A percentile compares a stretch with the other conserved stretches of the same genome.
phyloP scores from a whole-genome alignment of 805 yeast genomes.

The Spathaspora girioi region DNA sequence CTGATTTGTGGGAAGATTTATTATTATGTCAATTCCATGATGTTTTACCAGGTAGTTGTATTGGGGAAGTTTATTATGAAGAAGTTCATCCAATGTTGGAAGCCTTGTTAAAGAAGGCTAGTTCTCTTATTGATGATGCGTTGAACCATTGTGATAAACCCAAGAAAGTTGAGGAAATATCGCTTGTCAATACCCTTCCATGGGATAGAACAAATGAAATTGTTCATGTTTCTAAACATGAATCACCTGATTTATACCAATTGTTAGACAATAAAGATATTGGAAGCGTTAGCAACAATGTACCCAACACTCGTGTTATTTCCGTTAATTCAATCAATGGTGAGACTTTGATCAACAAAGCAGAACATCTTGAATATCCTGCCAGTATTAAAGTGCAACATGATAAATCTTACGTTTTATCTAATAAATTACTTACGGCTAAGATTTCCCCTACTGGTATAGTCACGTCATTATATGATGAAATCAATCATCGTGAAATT shows the following conservation, averaged over 20 bases:
- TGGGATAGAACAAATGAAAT: slow-evolving; percentile 55
- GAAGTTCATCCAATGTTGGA: slow-evolving; percentile 80
- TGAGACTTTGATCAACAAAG: slow-evolving; percentile 11
- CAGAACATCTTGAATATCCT: slow-evolving; percentile 29
- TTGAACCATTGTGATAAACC: slow-evolving; percentile 33
- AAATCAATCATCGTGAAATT: slow-evolving; percentile 54
- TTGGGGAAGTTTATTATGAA: slow-evolving; percentile 81
- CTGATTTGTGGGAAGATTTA: slow-evolving; percentile 81
- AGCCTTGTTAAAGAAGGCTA: slow-evolving; percentile 50
- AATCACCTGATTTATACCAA: slow-evolving; percentile 13
- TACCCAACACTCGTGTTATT: slow-evolving; percentile 14
- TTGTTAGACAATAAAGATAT: slow-evolving; percentile 8
- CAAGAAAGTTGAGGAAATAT: neutral
- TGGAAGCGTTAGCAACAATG: slow-evolving; percentile 9
- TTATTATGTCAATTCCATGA: slow-evolving; percentile 94
- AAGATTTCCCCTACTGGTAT: slow-evolving; percentile 49
- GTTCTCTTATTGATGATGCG: slow-evolving; percentile 50
- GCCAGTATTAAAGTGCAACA: slow-evolving; percentile 44
- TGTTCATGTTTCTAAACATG: slow-evolving; percentile 28
- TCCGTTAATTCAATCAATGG: slow-evolving; percentile 20
- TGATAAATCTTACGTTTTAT: slow-evolving; percentile 43
- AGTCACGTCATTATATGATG: slow-evolving; percentile 62
- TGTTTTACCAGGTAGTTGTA: slow-evolving; percentile 96
- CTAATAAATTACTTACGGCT: slow-evolving; percentile 61
- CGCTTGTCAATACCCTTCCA: slow-evolving; percentile 53